Conservation (phyloP, 2,329 filamentous ascomycete genomes). For the Teratosphaeria pseudoeucalypti region DNA sequence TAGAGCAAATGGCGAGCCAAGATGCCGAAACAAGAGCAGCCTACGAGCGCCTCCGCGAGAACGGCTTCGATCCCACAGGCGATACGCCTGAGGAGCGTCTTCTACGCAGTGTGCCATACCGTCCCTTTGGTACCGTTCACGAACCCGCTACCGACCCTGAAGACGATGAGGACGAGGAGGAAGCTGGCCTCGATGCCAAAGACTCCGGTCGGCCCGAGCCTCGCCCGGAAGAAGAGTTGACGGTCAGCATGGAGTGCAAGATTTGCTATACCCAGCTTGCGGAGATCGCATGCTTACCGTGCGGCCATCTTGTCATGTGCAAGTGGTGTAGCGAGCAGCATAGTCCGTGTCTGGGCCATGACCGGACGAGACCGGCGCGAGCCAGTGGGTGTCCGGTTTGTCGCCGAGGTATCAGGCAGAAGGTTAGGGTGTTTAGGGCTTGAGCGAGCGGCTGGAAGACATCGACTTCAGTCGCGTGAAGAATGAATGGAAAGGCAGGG, state of each 20-base stretch:
- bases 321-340: conserved; percentile 45
- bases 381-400: conserved; percentile 37
- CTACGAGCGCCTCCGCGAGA: conserved; percentile 13
- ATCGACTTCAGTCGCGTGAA: too few relatives aligned
- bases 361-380: conserved; percentile 29
- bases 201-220: conserved; percentile 37
- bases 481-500: too few relatives aligned
- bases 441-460: neutral
- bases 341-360: conserved; percentile 33
- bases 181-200: conserved; percentile 34
- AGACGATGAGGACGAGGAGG: conserved; percentile 14
- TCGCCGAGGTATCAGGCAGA: conserved; percentile 35
- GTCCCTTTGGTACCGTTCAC: conserved; percentile 12
- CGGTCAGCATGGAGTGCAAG: conserved; percentile 40
- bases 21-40: conserved; percentile 19
- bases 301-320: conserved; percentile 46
- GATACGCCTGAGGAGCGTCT: neutral
- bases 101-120: conserved; percentile 3
- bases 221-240: conserved; percentile 40
- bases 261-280: conserved; percentile 44
- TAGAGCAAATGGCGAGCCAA: conserved; percentile 16
- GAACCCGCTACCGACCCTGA: conserved; percentile 5
- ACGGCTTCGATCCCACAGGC: conserved; percentile 6
- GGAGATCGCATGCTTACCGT: conserved; percentile 43
- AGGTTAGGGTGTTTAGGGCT: conserved; percentile 26